Conservation (phyloP, 2,329 filamentous ascomycete species). For the Huntiella abstrusa region DNA sequence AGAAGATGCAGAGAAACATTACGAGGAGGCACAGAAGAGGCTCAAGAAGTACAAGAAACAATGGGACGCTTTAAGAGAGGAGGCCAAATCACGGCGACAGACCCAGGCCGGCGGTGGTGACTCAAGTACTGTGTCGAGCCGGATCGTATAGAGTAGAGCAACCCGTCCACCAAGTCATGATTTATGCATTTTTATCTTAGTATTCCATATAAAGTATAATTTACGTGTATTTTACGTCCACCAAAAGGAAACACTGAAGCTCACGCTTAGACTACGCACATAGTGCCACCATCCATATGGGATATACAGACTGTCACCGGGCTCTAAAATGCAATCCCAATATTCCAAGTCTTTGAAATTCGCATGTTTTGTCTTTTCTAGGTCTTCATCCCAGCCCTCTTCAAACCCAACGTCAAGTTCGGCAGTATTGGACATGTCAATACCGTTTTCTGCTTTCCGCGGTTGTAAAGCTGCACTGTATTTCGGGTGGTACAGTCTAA, state of each 20-base stretch:
- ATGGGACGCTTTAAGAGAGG: conserved; percentile 42
- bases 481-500: conserved; percentile 64
- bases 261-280: conserved; percentile 64
- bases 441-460: conserved; percentile 42
- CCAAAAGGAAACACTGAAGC: conserved; percentile 96
- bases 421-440: conserved; percentile 90
- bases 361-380: conserved; percentile 13
- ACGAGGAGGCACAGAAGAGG: conserved; percentile 35
- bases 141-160: conserved; percentile 9
- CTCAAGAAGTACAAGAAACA: conserved; percentile 39
- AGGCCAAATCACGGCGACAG: conserved; percentile 33
- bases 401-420: conserved; percentile 54
- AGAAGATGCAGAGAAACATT: conserved; percentile 45
- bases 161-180: too few relatives aligned
- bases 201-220: neutral
- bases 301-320: conserved; percentile 75
- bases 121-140: conserved; percentile 3
- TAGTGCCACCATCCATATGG: conserved; percentile 98
- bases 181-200: neutral
- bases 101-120: conserved; percentile 5
- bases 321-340: conserved; percentile 58
- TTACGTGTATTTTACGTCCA: conserved; percentile 36
- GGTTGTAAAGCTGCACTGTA: conserved; percentile 41
- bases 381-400: conserved; percentile 35
- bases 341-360: conserved; percentile 30